Percentiles rank a stretch among this genome's conserved stretches.
These are phyloP conservation scores for Trichocomaceae sp. DNA, from an alignment of 2,329 filamentous ascomycete species.

Conservation along the genomic window DNA sequence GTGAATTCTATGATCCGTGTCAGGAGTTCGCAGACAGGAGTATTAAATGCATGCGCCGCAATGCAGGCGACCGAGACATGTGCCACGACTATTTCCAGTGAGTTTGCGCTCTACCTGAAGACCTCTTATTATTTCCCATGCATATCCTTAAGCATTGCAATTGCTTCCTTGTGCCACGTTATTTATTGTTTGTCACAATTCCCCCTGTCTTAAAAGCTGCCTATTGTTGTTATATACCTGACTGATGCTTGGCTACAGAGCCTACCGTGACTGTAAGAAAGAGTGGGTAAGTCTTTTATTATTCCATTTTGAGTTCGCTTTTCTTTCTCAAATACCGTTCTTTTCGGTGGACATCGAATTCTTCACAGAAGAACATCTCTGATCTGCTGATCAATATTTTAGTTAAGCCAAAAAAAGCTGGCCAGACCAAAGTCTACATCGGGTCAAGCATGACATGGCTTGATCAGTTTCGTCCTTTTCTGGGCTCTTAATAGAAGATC, in stretches of 20 bases:
- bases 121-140: background rate
- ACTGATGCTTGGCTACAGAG: conserved; percentile 46
- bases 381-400: background rate
- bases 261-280: conserved; percentile 92
- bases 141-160: background rate
- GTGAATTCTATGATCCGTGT: conserved; percentile 91
- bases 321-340: background rate
- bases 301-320: background rate
- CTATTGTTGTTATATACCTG: background rate
- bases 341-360: background rate
- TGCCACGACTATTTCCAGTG: conserved; percentile 95
- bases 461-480: background rate
- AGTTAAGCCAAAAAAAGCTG: conserved; percentile 15
- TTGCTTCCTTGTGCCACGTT: background rate
- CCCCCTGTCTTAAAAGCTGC: background rate
- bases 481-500: background rate
- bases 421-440: conserved; percentile 10
- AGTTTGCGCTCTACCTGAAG: conserved; percentile 28
- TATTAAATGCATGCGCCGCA: conserved; percentile 80
- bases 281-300: conserved; percentile 64
- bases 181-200: background rate
- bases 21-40: conserved; percentile 84
- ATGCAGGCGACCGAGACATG: conserved; percentile 80
- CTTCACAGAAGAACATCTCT: background rate
- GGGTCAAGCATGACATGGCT: conserved; percentile 2